phyloP scores from a whole-genome alignment of 345 rosid species.

The Xanthoceras sorbifolium region DNA sequence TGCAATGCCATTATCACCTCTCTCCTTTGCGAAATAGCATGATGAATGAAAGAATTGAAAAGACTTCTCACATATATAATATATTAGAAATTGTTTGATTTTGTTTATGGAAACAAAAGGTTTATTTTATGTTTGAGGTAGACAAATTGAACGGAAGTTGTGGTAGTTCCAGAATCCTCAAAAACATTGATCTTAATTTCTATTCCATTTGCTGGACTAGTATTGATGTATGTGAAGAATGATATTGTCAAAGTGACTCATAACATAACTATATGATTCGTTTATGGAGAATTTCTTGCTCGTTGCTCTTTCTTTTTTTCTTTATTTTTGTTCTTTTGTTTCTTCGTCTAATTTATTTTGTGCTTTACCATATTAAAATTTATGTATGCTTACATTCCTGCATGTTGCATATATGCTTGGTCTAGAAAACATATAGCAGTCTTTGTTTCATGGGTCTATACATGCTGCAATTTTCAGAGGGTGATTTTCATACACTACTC shows the following conservation, averaged over 20 bases:
- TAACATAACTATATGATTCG: neutral
- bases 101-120: neutral
- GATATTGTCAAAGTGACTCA: neutral
- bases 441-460: neutral
- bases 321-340: neutral
- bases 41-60: neutral
- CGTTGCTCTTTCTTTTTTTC: neutral
- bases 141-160: neutral
- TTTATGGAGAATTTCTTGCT: neutral
- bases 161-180: neutral
- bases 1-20: neutral
- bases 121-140: neutral
- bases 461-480: no score
- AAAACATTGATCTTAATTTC: neutral
- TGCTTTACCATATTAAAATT: neutral
- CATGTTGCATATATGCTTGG: neutral
- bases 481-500: neutral
- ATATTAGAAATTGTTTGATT: slow-evolving; percentile 2
- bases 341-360: neutral
- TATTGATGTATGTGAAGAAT: neutral
- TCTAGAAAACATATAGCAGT: neutral
- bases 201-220: neutral
- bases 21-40: neutral
- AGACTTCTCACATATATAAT: neutral
- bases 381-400: neutral